phyloP scores from a whole-genome alignment of 306 rosid species.

The Elaeagnus macrophylla region DNA sequence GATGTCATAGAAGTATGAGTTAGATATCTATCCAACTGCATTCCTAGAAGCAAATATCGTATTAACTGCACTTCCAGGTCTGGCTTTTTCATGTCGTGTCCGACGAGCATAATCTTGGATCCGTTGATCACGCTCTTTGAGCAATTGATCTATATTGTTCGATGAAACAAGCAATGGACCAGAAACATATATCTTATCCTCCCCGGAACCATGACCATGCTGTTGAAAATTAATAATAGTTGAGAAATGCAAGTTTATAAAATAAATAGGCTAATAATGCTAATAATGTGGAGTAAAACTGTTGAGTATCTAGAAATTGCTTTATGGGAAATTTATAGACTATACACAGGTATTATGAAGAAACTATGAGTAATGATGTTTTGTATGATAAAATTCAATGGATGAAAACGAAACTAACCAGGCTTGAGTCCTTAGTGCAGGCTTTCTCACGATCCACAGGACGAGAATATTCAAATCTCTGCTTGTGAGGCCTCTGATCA shows the following conservation, averaged over 20 bases:
- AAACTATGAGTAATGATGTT: neutral
- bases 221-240: slow-evolving; percentile 26
- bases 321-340: too few species aligned
- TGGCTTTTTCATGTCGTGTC: slow-evolving; percentile 28
- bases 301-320: too few species aligned
- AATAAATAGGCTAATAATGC: too few species aligned
- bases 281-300: too few species aligned
- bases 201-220: slow-evolving; percentile 39
- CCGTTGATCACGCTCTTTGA: slow-evolving; percentile 65
- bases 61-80: slow-evolving; percentile 3
- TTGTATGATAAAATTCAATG: neutral
- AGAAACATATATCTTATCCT: slow-evolving; percentile 56
- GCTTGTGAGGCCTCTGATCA: slow-evolving; percentile 34
- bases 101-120: slow-evolving; percentile 72
- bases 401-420: slow-evolving; percentile 35
- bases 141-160: slow-evolving; percentile 62
- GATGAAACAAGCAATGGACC: slow-evolving; percentile 71
- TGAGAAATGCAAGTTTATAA: too few species aligned
- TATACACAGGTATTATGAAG: too few species aligned
- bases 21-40: slow-evolving; percentile 7
- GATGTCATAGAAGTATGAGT: neutral
- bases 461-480: slow-evolving; percentile 28
- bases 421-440: slow-evolving; percentile 28
- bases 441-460: slow-evolving; percentile 36
- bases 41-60: slow-evolving; percentile 7